Evolutionary conservation across 2,329 filamentous ascomycete genomes (phyloP), one percentile per base, ranked within the genome.

Genomic region (Claviceps citrina): DNA sequence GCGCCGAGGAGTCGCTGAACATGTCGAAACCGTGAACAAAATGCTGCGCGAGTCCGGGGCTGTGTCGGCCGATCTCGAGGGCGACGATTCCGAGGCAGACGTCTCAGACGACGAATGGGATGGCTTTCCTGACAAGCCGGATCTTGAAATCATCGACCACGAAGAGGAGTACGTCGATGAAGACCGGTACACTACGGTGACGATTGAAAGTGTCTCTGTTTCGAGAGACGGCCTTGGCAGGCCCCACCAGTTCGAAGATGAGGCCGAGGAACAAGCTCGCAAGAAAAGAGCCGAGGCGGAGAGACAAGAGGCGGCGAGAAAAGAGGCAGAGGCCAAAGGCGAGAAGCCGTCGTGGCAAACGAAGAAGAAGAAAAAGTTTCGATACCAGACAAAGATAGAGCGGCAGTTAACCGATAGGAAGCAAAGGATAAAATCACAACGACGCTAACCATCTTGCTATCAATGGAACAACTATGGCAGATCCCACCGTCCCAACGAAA

Each of bases 131-230:
- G 77, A 81, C 38, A 52, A 56, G 19, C 57, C 61, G 12, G 47
- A 63, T 12, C 48, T 62, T 4, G 57, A 69, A 30, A 68, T 76
- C 18, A 62, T 91, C 33, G 78, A 93, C 55, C 78, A 84, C 49
- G 83, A 94, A 57, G 86, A 89, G 49, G 86, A 96, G 59, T 98
- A 95, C 62, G 75, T 95, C 48, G 91, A 98, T 58, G 91, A 96
- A 58, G 89, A 95, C 59, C 83, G 82, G 55, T 95, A 85, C 58
- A 96, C 91, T 1, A 94, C 85, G 1, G 91, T 98, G 20, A 95
- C 84, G 0, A 78, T 98, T 1, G 89, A 95, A 57, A 81, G 83
- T 9, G 85, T 98, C 49, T 81, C 80, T 46, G 73, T 93, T 13
- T 79, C 81, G 10, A 75, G 76, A 48, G 76, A 86, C 41, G 84